Conservation (phyloP, 345 rosid genomes). For the Syzygium aromaticum region DNA sequence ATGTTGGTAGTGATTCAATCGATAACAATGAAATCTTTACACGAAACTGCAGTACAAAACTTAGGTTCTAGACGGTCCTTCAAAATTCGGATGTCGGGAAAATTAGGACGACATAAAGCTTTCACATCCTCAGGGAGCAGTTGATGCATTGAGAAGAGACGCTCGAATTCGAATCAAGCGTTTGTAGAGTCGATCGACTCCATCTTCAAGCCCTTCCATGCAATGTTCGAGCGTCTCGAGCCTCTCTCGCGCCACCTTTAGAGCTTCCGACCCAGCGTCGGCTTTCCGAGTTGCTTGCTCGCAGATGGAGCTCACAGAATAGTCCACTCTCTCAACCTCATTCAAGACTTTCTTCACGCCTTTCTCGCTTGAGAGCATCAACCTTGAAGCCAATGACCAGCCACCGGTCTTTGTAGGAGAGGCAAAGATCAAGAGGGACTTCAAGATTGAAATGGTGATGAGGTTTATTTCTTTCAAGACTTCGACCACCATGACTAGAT, state of each 20-base stretch:
- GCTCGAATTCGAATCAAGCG: constrained; percentile 46
- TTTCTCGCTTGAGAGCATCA: constrained; percentile 19
- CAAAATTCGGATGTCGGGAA: not conserved
- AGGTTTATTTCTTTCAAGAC: constrained; percentile 29
- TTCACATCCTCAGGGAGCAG: not conserved
- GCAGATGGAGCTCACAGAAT: constrained; percentile 5
- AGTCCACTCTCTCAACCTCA: constrained; percentile 35
- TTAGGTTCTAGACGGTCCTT: not conserved
- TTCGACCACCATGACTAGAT: constrained; percentile 8
- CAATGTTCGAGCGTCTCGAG: constrained; percentile 20
- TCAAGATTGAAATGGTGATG: constrained; percentile 22
- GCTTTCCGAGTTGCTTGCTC: constrained; percentile 3
- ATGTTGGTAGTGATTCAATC: not conserved
- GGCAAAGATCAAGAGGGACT: constrained; percentile 35
- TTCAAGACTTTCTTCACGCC: constrained; percentile 15
- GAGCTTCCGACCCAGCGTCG: constrained; percentile 11
- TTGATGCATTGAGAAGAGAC: constrained; percentile 34
- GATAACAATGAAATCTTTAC: not conserved
- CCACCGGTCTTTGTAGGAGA: constrained; percentile 23
- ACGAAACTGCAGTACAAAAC: not conserved
- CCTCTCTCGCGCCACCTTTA: constrained; percentile 15
- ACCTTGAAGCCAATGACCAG: constrained; percentile 29
- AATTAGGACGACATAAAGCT: constrained; percentile 19
- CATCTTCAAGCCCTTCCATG: constrained; percentile 22
- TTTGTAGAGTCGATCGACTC: constrained; percentile 34